Evolutionary conservation across 129 eudicot genomes (phyloP), one percentile per base, ranked within the genome.

Genomic region (Logfia minima): DNA sequence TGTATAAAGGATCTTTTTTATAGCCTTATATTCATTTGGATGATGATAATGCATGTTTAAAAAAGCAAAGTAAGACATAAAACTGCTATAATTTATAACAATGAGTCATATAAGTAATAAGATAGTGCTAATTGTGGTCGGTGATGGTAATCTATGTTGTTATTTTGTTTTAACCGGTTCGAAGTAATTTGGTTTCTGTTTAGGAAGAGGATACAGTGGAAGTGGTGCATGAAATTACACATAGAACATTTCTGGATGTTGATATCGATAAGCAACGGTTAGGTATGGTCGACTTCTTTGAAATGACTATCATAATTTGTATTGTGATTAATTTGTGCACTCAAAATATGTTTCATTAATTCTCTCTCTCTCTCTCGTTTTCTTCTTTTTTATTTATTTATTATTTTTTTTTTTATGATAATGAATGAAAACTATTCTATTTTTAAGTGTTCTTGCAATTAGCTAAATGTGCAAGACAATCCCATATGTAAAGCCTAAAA

Each of bases 191-290:
- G 39, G 48, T 61, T 63, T 82, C 29, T 75, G 70, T 56, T 53
- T 79, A 92, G 96, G 90, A 77, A 77, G 89, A 84, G 70, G 87
- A 85, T 84, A 71, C 68, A 71, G 86, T 80, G 79, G 92, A 87
- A 81, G 96, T 83, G 86, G 87, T 79, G 58, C 84, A 90, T 78
- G 93, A 94, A 65, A 83, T 89, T 75, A 94, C 98, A 55, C 90
- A 91, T 66, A 84, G 97, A 66, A 88, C 85, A 62, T 91, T 82
- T 84, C 83, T 94, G 74, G 98, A 94, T 80, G 93, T 91, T 84
- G 96, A 94, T 83, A 87, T 94, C 45, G 98, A 94, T 83, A 91
- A 91, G 76, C 98, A 91, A 70, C 93, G 91, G 23, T 71, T 86
- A 83, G 98, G 98, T 94, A 87, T 83, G 86, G 34, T 76, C 51